Conservation (phyloP, 345 rosid species). For the Populus alba region DNA sequence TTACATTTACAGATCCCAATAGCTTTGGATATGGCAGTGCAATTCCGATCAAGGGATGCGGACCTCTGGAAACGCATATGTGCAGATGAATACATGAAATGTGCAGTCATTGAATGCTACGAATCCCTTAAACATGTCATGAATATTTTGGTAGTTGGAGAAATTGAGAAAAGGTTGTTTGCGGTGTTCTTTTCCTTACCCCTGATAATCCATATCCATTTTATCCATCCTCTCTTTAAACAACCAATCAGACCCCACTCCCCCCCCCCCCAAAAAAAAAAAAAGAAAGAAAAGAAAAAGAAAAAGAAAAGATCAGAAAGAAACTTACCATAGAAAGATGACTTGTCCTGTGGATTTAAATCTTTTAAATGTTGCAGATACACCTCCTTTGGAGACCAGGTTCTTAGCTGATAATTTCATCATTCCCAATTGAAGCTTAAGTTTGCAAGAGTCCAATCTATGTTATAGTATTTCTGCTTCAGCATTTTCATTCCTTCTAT, state of each 20-base stretch:
- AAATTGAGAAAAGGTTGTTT: constrained; percentile 86
- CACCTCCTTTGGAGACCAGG: background rate
- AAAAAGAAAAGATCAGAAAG: no score
- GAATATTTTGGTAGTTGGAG: constrained; percentile 76
- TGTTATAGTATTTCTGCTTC: background rate
- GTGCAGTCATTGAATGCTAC: constrained; percentile 96
- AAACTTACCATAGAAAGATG: no score
- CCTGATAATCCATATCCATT: background rate
- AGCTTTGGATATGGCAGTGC: constrained; percentile 95
- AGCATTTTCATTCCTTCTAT: background rate
- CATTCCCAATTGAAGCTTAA: background rate
- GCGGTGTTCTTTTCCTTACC: background rate
- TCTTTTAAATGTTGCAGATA: background rate
- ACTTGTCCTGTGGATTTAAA: background rate
- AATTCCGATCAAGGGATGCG: constrained; percentile 71
- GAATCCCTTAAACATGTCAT: constrained; percentile 84
- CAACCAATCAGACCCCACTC: no score
- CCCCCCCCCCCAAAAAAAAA: no score
- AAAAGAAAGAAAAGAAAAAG: no score
- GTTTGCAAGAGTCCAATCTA: background rate
- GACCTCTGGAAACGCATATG: constrained; percentile 96
- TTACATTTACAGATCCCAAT: constrained; percentile 66
- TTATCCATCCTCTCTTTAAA: background rate
- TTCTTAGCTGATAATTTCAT: background rate
- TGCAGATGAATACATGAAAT: constrained; percentile 95